These are phyloP conservation scores for Gyromitra esculenta DNA, from an alignment of 2,329 filamentous ascomycete genomes.

Conservation along the genomic window DNA sequence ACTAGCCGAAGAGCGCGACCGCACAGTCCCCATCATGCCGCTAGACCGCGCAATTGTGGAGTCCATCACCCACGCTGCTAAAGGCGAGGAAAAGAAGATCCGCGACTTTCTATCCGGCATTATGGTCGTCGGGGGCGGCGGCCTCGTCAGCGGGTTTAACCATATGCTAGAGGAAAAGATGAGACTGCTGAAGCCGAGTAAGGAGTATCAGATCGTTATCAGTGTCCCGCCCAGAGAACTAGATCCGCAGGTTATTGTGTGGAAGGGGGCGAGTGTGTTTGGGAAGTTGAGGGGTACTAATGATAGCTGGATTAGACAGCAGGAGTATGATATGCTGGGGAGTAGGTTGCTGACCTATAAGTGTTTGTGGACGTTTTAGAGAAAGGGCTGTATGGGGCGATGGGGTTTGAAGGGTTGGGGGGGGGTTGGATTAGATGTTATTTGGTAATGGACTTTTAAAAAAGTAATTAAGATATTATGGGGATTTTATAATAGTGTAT, in stretches of 20 bases:
- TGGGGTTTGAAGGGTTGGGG: not conserved
- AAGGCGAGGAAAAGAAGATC: constrained; percentile 89
- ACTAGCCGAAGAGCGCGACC: constrained; percentile 77
- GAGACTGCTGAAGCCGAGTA: constrained; percentile 65
- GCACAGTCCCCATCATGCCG: constrained; percentile 81
- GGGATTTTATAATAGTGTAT: not conserved
- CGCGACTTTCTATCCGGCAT: constrained; percentile 89
- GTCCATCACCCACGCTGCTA: constrained; percentile 85
- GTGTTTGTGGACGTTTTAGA: constrained; percentile 66
- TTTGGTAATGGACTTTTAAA: constrained; percentile 6
- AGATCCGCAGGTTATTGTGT: constrained; percentile 95
- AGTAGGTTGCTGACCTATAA: constrained; percentile 85
- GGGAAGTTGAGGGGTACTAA: constrained; percentile 85
- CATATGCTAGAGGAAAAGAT: constrained; percentile 83
- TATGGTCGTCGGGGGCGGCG: constrained; percentile 88
- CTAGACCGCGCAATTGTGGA: constrained; percentile 90
- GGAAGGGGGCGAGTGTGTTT: constrained; percentile 98
- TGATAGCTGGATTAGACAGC: constrained; percentile 89
- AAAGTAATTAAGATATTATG: not conserved
- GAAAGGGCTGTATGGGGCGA: not conserved
- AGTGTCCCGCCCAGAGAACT: constrained; percentile 84
- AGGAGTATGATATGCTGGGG: constrained; percentile 89
- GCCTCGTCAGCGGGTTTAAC: constrained; percentile 81
- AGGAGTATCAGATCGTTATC: constrained; percentile 74
- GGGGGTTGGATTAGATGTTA: not conserved